Evolutionary conservation across 192 early-diverging fungal species (phyloP), one percentile per base, ranked within the genome.

Genomic region (Ambispora gerdemannii): DNA sequence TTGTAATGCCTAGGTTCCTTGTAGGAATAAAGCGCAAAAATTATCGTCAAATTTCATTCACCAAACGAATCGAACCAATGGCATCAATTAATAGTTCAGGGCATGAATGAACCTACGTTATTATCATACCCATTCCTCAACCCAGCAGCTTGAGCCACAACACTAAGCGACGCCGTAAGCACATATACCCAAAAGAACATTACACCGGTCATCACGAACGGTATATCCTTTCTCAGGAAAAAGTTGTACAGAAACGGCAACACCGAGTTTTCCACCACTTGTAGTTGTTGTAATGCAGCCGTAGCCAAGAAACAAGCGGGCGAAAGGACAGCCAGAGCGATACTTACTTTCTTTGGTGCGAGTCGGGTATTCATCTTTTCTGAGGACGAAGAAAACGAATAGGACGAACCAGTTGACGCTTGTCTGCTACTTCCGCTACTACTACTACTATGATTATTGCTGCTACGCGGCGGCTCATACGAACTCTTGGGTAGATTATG

Each of bases 171-270:
- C 10, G 34, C 53, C 0, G 67, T 70, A 15, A 68, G 25, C 13
- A 68, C 66, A 36, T 68, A 68, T 3, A 50, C 50, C 66, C 66
- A 68, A 34, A 35, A 22, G 36, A 68, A 68, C 30, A 51, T 35
- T 7, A 68, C 19, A 20, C 66, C 66, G 22, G 25, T 27, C 66
- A 68, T 68, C 13, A 68, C 25, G 22, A 55, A 68, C 0, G 66
- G 66, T 55, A 68, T 38, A 55, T 68, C 66, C 20, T 55, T 68
- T 36, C n/a, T 17, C 27, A 31, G 11, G 34, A 68, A 68, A 55
- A 25, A 64, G 38, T 68, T 1, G 24, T 35, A 38, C 17, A 68
- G 22, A 55, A 55, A 19, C 10, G 66, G 66, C 33, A 68, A 52
- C 10, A 68, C 13, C 6, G 20, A 32, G 1, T 68, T 8, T 11